Evolutionary conservation across 495 filamentous ascomycete species (phyloP), one percentile per base, ranked within the genome.

Genomic region (Cercophora sp.): DNA sequence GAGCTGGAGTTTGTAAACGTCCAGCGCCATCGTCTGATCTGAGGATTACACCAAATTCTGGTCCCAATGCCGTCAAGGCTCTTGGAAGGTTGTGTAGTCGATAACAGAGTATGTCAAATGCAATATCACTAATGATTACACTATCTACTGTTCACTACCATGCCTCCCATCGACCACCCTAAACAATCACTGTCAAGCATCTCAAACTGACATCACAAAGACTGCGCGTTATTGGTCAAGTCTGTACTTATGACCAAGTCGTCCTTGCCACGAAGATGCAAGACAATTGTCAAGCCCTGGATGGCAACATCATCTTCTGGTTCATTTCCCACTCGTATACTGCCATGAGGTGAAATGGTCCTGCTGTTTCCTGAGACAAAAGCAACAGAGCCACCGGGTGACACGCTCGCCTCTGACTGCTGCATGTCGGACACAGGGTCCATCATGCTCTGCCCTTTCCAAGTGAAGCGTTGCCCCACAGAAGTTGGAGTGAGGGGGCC

Each of bases 191-290:
- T n/a, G n/a, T n/a, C n/a, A n/a, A n/a, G n/a, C n/a, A n/a, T n/a
- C n/a, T n/a, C n/a, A n/a, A n/a, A n/a, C n/a, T n/a, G n/a, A 16
- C 26, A 10, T 32, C 43, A 20, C 22, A 16, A 15, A 19, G 40
- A 37, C 15, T 18, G 22, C 41, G 35, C 50, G 24, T 10, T 52
- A 54, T 26, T 18, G 8, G 55, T 65, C 62, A 73, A 55, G 40
- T 75, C 68, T 5, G 70, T 71, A 35, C 66, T 71, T 36, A 78
- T 66, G 32, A 78, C 63, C 51, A 78, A 51, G 48, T 78, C 74
- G 11, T 77, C 74, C 56, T 64, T 69, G 8, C 64, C 68, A 48
- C 58, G 66, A 23, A 73, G 39, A 56, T 76, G 75, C 58, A 79
- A 40, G 2, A 74, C 60, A 51, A 77, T 69, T 11, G 71, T 78